Evolutionary conservation across 805 yeast species (phyloP).

Genomic region (Suhomyces kilbournensis): DNA sequence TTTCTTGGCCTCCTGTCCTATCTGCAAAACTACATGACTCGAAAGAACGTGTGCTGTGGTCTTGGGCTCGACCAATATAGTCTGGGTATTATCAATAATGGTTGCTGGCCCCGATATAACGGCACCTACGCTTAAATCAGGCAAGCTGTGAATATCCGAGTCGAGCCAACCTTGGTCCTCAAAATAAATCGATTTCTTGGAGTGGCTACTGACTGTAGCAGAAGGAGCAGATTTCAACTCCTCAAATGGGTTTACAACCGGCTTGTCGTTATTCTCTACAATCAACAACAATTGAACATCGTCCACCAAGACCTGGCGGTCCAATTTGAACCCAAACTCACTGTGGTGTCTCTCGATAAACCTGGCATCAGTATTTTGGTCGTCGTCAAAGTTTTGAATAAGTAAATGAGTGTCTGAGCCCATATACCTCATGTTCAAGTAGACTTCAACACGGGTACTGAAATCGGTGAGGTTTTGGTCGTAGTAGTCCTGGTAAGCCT

Average conservation of each 20-base stretch:
- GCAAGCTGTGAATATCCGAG: slow-evolving; percentile 33
- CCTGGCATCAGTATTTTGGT: slow-evolving; percentile 19
- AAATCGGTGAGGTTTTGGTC: slow-evolving; percentile 50
- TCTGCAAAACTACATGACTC: slow-evolving; percentile 21
- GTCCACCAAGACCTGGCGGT: slow-evolving; percentile 34
- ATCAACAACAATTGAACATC: slow-evolving; percentile 32
- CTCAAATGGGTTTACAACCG: slow-evolving; percentile 15
- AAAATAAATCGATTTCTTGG: slow-evolving; percentile 48
- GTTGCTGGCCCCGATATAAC: slow-evolving; percentile 28
- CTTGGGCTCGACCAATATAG: slow-evolving; percentile 32
- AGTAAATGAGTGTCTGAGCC: slow-evolving; percentile 90
- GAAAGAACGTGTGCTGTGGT: slow-evolving; percentile 28
- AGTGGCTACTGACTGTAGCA: not conserved
- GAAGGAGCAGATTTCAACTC: slow-evolving; percentile 8
- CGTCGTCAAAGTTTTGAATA: slow-evolving; percentile 40
- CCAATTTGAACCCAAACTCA: slow-evolving; percentile 39
- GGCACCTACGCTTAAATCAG: slow-evolving; percentile 19
- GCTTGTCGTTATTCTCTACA: slow-evolving; percentile 13
- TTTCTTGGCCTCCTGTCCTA: slow-evolving; percentile 20
- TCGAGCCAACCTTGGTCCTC: slow-evolving; percentile 41
- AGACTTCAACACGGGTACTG: slow-evolving; percentile 56
- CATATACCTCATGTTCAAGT: slow-evolving; percentile 72
- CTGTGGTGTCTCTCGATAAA: slow-evolving; percentile 29
- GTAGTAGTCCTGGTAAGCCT: slow-evolving; percentile 37
- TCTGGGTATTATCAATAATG: slow-evolving; percentile 30